Evolutionary conservation across 495 filamentous ascomycete genomes (phyloP).

Genomic region (Ramalina peruviana): DNA sequence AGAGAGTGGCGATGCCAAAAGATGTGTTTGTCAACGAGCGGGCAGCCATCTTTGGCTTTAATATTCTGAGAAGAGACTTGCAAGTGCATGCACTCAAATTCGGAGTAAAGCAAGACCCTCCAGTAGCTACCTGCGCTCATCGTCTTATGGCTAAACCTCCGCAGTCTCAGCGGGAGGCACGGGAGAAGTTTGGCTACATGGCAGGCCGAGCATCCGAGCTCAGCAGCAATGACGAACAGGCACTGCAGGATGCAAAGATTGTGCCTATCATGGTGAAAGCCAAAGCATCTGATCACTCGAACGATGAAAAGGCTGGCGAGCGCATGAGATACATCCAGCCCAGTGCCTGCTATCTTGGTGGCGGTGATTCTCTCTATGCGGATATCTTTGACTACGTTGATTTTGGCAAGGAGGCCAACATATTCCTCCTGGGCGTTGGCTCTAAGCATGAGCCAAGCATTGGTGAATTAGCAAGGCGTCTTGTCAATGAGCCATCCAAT

Average conservation of each 20-base stretch:
- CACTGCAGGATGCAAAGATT: constrained; percentile 47
- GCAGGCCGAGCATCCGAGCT: constrained; percentile 62
- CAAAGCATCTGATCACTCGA: constrained; percentile 13
- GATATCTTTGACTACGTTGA: constrained; percentile 96
- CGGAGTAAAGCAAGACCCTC: constrained; percentile 67
- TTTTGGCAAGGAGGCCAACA: constrained; percentile 74
- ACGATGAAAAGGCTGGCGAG: constrained; percentile 20
- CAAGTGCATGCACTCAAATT: constrained; percentile 66
- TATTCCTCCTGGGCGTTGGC: constrained; percentile 74
- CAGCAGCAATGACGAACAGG: constrained; percentile 39
- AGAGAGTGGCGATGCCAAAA: constrained; percentile 49
- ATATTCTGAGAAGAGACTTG: constrained; percentile 58
- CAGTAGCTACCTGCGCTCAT: constrained; percentile 58
- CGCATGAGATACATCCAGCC: constrained; percentile 42
- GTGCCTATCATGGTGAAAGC: constrained; percentile 47
- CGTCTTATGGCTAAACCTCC: constrained; percentile 58
- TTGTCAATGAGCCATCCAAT: constrained; percentile 64
- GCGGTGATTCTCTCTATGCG: constrained; percentile 49
- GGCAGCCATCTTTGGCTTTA: constrained; percentile 63
- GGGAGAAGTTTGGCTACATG: constrained; percentile 66
- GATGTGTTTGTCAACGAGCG: constrained; percentile 72
- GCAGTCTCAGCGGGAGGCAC: constrained; percentile 44
- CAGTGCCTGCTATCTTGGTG: constrained; percentile 60
- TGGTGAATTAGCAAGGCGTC: constrained; percentile 62
- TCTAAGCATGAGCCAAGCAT: constrained; percentile 84